A percentile compares a stretch with the other conserved stretches of the same genome.
phyloP scores from a whole-genome alignment of 2,329 filamentous ascomycete species.

The Paracoccidioides brasiliensis region DNA sequence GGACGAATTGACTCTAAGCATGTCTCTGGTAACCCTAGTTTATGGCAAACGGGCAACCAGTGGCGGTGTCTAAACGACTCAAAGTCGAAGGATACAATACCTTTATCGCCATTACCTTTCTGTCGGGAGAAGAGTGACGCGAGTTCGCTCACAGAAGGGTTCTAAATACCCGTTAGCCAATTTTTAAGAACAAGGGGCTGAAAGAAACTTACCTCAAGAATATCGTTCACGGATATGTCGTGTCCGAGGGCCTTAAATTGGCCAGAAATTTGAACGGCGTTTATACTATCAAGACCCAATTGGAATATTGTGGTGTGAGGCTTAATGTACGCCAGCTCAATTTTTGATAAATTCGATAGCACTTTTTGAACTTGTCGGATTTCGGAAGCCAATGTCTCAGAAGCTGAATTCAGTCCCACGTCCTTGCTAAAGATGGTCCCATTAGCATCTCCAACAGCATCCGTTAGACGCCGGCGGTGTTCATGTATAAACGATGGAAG shows the following conservation, averaged over 20 bases:
- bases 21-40: constrained; percentile 19
- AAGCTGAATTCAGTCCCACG: neutral
- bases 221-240: constrained; percentile 53
- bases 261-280: constrained; percentile 62
- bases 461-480: neutral
- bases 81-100: constrained; percentile 34
- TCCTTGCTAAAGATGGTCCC: neutral
- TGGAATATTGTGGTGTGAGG: constrained; percentile 64
- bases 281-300: constrained; percentile 86
- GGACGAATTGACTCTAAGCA: constrained; percentile 51
- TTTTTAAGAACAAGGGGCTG: neutral
- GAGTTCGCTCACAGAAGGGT: constrained; percentile 25
- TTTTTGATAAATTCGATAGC: constrained; percentile 46
- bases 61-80: constrained; percentile 37
- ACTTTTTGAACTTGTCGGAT: constrained; percentile 44
- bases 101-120: constrained; percentile 27
- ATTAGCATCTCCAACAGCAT: neutral
- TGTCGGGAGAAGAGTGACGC: constrained; percentile 19
- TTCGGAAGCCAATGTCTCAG: constrained; percentile 35
- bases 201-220: constrained; percentile 46
- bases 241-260: constrained; percentile 49
- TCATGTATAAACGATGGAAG: constrained; percentile 17
- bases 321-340: constrained; percentile 39
- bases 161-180: constrained; percentile 15
- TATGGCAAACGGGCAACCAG: constrained; percentile 20